A percentile compares a stretch with the other conserved stretches of the same genome.
phyloP scores from a whole-genome alignment of 306 rosid species.

The Vigna hirtella region DNA sequence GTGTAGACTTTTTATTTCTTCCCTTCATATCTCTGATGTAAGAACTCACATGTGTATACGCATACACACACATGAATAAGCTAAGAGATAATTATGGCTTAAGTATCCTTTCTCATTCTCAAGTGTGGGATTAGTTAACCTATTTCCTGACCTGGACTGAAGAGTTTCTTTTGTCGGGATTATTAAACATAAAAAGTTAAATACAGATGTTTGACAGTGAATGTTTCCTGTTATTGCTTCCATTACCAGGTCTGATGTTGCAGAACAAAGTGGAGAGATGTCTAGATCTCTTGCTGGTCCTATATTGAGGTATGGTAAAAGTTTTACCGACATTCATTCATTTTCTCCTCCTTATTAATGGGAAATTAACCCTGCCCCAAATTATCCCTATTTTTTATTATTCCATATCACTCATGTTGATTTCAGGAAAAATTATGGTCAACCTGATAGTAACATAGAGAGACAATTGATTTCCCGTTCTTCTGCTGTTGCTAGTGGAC shows the following conservation, averaged over 20 bases:
- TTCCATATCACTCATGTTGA: conserved; percentile 20
- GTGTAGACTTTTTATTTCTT: too few species aligned
- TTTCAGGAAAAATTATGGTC: conserved; percentile 72
- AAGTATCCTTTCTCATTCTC: too few species aligned
- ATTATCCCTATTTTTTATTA: not conserved
- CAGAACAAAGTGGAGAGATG: conserved; percentile 96
- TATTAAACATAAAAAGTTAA: not conserved
- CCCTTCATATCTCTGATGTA: too few species aligned
- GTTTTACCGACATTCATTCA: not conserved
- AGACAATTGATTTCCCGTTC: conserved; percentile 66
- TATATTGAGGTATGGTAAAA: conserved; percentile 57
- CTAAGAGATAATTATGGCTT: too few species aligned
- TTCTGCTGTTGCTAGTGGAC: conserved; percentile 67
- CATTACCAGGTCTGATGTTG: conserved; percentile 72
- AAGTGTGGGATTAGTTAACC: too few species aligned
- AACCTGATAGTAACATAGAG: conserved; percentile 72
- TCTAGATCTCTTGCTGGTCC: conserved; percentile 78
- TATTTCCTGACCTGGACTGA: too few species aligned
- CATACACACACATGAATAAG: too few species aligned
- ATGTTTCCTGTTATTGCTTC: conserved; percentile 18
- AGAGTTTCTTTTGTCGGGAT: not conserved
- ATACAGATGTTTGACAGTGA: not conserved
- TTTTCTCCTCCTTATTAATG: not conserved
- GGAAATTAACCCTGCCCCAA: not conserved
- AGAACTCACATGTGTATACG: too few species aligned